phyloP scores from a whole-genome alignment of 2,329 filamentous ascomycete species.

The Tolypocladium ovalisporum region DNA sequence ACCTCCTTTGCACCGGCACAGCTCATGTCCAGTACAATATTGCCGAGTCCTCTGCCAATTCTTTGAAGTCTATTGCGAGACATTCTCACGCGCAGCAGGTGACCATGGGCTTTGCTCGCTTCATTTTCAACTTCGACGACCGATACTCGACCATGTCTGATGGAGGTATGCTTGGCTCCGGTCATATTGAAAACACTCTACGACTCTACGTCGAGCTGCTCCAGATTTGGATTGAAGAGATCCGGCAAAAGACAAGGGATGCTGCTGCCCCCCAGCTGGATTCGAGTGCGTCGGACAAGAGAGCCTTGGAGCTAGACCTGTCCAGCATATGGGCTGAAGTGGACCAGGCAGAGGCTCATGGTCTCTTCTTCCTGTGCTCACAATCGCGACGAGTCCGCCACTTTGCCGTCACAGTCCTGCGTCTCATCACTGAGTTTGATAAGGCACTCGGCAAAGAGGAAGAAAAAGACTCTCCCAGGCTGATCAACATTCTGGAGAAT shows the following conservation, averaged over 20 bases:
- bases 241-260: conserved; percentile 73
- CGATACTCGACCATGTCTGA: conserved; percentile 97
- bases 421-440: conserved; percentile 89
- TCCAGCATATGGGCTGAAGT: conserved; percentile 87
- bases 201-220: conserved; percentile 87
- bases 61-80: conserved; percentile 86
- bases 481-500: conserved; percentile 87
- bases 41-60: conserved; percentile 82
- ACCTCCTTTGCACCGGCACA: conserved; percentile 89
- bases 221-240: conserved; percentile 96
- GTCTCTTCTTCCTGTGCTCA: conserved; percentile 92
- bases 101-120: conserved; percentile 89
- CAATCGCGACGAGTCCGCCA: conserved; percentile 82
- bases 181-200: conserved; percentile 89
- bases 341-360: conserved; percentile 93
- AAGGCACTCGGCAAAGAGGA: conserved; percentile 65
- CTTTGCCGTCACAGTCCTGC: conserved; percentile 85
- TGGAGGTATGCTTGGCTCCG: conserved; percentile 86
- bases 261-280: conserved; percentile 55
- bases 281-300: conserved; percentile 51
- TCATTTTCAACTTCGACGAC: conserved; percentile 98
- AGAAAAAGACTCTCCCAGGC: conserved; percentile 55
- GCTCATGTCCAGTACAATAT: conserved; percentile 91
- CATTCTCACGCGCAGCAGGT: conserved; percentile 92
- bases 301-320: conserved; percentile 70